Evolutionary conservation across 2,329 filamentous ascomycete genomes (phyloP).

Genomic region (Erysiphe pulchra): DNA sequence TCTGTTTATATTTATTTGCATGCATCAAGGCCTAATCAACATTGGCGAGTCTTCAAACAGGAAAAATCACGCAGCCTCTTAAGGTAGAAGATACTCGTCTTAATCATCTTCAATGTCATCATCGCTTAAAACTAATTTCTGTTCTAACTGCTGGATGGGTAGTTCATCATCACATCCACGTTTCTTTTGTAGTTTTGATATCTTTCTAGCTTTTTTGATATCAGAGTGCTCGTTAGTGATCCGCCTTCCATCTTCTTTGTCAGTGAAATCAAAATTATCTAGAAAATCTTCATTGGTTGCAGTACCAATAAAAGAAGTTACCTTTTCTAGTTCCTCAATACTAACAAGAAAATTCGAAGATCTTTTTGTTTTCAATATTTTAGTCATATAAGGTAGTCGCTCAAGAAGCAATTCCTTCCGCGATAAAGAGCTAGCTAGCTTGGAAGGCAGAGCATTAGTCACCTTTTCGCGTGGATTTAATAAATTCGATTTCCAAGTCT

Average conservation of each 20-base stretch:
- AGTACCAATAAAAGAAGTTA: conserved; percentile 14
- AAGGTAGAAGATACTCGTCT: no score
- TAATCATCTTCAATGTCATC: conserved; percentile 53
- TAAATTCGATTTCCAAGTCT: not conserved
- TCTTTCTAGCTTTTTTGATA: conserved; percentile 24
- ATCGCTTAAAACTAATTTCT: conserved; percentile 49
- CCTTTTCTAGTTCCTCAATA: conserved; percentile 17
- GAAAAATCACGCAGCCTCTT: no score
- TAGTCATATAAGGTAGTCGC: conserved; percentile 60
- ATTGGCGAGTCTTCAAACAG: no score
- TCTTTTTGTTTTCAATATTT: conserved; percentile 23
- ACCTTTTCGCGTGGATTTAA: not conserved
- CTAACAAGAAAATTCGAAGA: conserved; percentile 7
- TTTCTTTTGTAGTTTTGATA: conserved; percentile 11
- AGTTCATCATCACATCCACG: conserved; percentile 5
- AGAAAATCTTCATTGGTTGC: conserved; percentile 18
- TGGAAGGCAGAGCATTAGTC: not conserved
- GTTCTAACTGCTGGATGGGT: conserved; percentile 15
- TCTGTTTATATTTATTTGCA: no score
- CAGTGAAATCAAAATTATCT: conserved; percentile 20
- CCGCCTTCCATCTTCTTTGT: conserved; percentile 22
- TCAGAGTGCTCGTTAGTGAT: conserved; percentile 35
- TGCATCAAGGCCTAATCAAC: no score
- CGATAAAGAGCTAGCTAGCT: conserved; percentile 25
- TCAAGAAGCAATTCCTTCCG: conserved; percentile 58